These are phyloP conservation scores for Calonectria crousiana DNA, from an alignment of 2,329 filamentous ascomycete genomes.

Conservation along the genomic window DNA sequence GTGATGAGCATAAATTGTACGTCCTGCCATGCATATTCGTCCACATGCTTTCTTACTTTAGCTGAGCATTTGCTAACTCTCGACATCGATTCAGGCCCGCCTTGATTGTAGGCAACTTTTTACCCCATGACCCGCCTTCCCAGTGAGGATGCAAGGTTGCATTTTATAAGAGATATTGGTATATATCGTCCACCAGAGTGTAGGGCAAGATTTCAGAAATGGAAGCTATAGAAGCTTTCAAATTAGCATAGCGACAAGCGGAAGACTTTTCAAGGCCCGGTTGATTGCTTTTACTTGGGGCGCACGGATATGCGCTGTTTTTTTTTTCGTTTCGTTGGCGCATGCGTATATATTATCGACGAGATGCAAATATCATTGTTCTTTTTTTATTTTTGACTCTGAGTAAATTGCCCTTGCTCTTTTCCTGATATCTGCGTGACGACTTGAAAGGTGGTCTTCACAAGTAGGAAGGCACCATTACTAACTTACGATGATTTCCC, in stretches of 20 bases:
- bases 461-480: neutral
- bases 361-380: slow-evolving; percentile 32
- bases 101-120: slow-evolving; percentile 95
- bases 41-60: neutral
- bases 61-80: slow-evolving; percentile 47
- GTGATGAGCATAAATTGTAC: slow-evolving; percentile 97
- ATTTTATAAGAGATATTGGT: slow-evolving; percentile 8
- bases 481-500: neutral
- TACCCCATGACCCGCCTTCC: slow-evolving; percentile 79
- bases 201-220: slow-evolving; percentile 3
- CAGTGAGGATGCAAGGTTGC: slow-evolving; percentile 31
- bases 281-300: slow-evolving; percentile 27
- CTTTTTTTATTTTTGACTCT: neutral
- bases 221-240: neutral
- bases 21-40: slow-evolving; percentile 48
- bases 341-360: slow-evolving; percentile 36
- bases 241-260: slow-evolving; percentile 18
- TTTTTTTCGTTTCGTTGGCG: slow-evolving; percentile 9
- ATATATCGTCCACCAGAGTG: slow-evolving; percentile 14
- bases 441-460: no score
- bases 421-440: neutral
- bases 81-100: slow-evolving; percentile 73
- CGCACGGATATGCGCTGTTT: slow-evolving; percentile 31
- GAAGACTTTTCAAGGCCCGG: slow-evolving; percentile 13
- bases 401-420: neutral